Evolutionary conservation across 2,329 filamentous ascomycete species (phyloP), one percentile per base, ranked within the genome.

Genomic region (Intubia oerlemansii): DNA sequence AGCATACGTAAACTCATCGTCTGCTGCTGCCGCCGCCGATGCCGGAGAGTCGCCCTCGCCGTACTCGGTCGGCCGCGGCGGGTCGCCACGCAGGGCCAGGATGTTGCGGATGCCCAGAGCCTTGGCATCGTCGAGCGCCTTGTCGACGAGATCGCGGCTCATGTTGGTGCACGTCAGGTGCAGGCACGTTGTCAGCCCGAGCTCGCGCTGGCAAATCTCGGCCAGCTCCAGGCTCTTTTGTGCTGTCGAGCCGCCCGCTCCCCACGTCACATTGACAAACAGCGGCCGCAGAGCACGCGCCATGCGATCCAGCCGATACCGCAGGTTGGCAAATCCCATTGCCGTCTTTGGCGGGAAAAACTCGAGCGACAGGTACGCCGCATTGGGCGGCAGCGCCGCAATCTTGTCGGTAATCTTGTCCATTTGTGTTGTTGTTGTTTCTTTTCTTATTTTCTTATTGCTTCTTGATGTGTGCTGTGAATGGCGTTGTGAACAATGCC

Each of bases 91-190:
- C 37, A 98, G 56, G 4, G 88, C 88, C 25, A 98, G 59, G 31
- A 98, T 92, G 44, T 98, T 98, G 39, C 84, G 66, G 39, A 98
- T 81, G 1, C 88, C 88, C 27, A 95, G 54, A 8, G 66, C 77
- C 52, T 90, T 92, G 27, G 85, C 85, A 44, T 90, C 79, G 42
- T 90, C 79, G 38, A 98, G 56, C 1, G 85, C 79, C 46, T 84
- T 73, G 43, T 98, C 88, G 34, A 98, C 71, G 41, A 91, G 54
- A 28, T 63, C 64, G 39, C 74, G 68, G 47, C 76, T 88, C 85
- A 95, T 95, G 50, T 98, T 95, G 31, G 88, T 98, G 52, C 88
- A 98, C 3, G 88, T 98, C 39, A 98, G 58, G 49, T 98, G 88
- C 39, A 98, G 59, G 49, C 88, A 93, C 35, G 88, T 98, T 24